A percentile compares a stretch with the other conserved stretches of the same genome.
phyloP scores from a whole-genome alignment of 139 green algal species.

The Eudorina sp. region DNA sequence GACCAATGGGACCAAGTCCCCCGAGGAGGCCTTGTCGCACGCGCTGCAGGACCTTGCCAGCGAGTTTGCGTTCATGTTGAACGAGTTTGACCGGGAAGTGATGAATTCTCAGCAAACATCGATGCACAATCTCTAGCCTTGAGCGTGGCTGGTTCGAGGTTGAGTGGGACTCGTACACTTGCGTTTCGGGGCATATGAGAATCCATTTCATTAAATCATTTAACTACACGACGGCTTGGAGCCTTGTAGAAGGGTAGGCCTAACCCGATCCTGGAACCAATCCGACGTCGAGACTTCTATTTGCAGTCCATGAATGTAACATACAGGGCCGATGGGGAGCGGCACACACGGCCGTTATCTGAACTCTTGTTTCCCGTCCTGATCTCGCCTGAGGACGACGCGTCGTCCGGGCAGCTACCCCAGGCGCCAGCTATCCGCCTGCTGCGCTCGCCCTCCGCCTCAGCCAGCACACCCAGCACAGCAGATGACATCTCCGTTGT shows the following conservation, averaged over 20 bases:
- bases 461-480: neutral
- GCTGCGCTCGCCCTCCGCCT: neutral
- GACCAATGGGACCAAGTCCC: constrained; percentile 74
- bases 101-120: neutral
- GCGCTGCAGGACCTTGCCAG: constrained; percentile 68
- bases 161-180: no score
- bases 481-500: neutral
- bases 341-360: neutral
- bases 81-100: constrained; percentile 51
- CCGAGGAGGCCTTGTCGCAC: constrained; percentile 62
- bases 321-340: neutral
- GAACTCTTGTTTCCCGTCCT: neutral
- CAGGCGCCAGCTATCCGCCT: neutral
- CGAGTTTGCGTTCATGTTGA: constrained; percentile 61
- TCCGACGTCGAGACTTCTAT: no score
- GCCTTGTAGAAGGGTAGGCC: no score
- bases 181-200: no score
- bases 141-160: no score
- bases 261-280: no score
- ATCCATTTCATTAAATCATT: no score
- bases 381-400: neutral
- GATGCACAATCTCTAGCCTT: constrained; percentile 6
- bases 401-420: no score
- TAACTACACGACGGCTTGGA: no score
- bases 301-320: constrained; percentile 20